These are phyloP conservation scores for Aspergillus incahuasiensis DNA, from an alignment of 495 filamentous ascomycete genomes.

Conservation along the genomic window DNA sequence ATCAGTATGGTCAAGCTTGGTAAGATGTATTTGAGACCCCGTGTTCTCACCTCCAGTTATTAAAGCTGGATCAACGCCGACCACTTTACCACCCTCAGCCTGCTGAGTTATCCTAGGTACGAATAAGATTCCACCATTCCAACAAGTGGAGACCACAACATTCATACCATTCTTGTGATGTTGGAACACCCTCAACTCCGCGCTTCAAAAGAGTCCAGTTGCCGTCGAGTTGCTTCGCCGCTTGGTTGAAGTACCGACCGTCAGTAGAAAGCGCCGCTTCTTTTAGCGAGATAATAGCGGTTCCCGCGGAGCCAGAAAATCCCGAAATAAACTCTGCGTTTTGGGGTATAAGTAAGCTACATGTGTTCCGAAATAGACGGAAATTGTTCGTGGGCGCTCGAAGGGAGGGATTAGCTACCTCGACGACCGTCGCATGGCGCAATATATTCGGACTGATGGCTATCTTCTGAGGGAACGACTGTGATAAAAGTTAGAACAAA, in stretches of 20 bases:
- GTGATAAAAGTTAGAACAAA: conserved; percentile 18
- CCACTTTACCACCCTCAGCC: conserved; percentile 75
- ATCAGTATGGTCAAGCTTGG: conserved; percentile 13
- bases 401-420: conserved; percentile 43
- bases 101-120: conserved; percentile 65
- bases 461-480: conserved; percentile 98
- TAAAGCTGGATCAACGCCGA: conserved; percentile 88
- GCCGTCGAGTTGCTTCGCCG: conserved; percentile 80
- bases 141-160: not conserved
- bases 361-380: not conserved
- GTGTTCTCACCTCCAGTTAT: conserved; percentile 63
- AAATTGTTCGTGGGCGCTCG: not conserved
- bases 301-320: conserved; percentile 93
- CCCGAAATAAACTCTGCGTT: conserved; percentile 79
- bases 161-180: conserved; percentile 91
- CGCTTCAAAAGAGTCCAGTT: conserved; percentile 94
- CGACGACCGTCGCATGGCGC: conserved; percentile 87
- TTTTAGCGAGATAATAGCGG: conserved; percentile 78
- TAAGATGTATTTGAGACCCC: not conserved
- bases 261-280: conserved; percentile 93
- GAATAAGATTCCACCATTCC: conserved; percentile 20
- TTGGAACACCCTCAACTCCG: conserved; percentile 87
- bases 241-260: conserved; percentile 98
- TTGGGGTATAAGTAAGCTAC: conserved; percentile 11
- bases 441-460: conserved; percentile 97